Evolutionary conservation across 306 rosid species (phyloP), one percentile per base, ranked within the genome.

Genomic region (Astragalus membranaceus): DNA sequence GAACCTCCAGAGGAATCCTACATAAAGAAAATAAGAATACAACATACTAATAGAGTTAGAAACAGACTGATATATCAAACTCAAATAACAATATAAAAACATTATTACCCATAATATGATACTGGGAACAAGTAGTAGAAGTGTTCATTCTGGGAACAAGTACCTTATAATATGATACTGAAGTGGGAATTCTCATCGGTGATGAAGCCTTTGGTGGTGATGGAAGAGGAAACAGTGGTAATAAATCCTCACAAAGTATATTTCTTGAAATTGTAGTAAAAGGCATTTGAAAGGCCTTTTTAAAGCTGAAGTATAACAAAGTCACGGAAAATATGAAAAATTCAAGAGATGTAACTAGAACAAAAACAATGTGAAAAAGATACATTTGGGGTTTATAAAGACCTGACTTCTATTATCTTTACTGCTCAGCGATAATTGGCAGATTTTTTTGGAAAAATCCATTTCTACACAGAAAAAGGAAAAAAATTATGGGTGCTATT

Each of bases 221-320:
- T 26, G 85, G 85, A 72, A 88, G 82, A 49, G 94, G 89, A 74
- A 84, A 87, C 77, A 94, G 86, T 3, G 95, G 88, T 67, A 90
- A 64, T 67, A 87, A 71, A 79, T 90, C 97, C 85, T 85, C 85
- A 60, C 96, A 87, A 32, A 79, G 77, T 81, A 94, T 85, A 80
- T 87, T 94, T 74, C 73, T 82, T 26, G 97, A 90, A 61, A 90
- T 87, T 52, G 95, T 84, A 77, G 82, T 85, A 33, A 87, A 90
- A 61, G 97, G 98, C 95, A 84, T 94, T 74, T 84, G 80, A 80
- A 94, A 91, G 74, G 98, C 94, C 82, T 94, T 96, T 82, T 83
- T 86, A 58, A 94, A 94, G 88, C 98, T 94, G 91, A 70, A 82
- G 64, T 26, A 74, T 32, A 44, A 61, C 10, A 42, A 41, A 41